phyloP scores from a whole-genome alignment of 805 yeast genomes.

The Yamadazyma akitaensis region DNA sequence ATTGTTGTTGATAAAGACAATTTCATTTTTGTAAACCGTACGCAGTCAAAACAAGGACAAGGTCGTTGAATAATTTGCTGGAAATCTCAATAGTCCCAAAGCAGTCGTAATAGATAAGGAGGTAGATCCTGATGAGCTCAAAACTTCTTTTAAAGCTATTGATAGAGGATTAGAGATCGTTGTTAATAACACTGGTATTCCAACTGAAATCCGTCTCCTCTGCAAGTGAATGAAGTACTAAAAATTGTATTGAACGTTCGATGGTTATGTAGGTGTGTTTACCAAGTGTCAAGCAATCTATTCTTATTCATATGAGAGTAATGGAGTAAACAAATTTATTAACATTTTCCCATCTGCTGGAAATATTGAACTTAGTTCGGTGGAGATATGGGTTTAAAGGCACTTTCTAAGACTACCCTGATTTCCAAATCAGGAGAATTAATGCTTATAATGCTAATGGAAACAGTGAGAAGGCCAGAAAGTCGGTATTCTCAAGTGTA shows the following conservation, averaged over 20 bases:
- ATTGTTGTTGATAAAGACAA: slow-evolving; percentile 25
- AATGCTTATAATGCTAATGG: slow-evolving; percentile 13
- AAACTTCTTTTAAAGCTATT: slow-evolving; percentile 7
- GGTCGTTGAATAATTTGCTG: slow-evolving; percentile 10
- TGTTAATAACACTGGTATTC: slow-evolving; percentile 30
- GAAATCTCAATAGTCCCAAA: slow-evolving; percentile 8
- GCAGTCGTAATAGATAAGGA: slow-evolving; percentile 7
- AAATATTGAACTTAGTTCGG: neutral
- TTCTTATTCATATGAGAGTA: slow-evolving; percentile 2
- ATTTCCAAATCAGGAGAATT: slow-evolving; percentile 24
- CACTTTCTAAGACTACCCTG: slow-evolving; percentile 33
- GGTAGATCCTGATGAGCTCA: neutral
- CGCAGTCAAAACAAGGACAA: slow-evolving; percentile 19
- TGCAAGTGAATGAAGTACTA: neutral
- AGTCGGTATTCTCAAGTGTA: slow-evolving; percentile 25
- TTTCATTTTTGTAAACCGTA: slow-evolving; percentile 40
- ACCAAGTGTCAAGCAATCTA: slow-evolving; percentile 5
- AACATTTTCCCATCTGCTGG: slow-evolving; percentile 23
- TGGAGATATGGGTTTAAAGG: slow-evolving; percentile 22
- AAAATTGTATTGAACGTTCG: neutral
- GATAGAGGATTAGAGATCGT: slow-evolving; percentile 30
- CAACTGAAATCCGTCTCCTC: neutral
- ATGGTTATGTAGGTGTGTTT: slow-evolving; percentile 1
- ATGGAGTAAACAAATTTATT: slow-evolving; percentile 1
- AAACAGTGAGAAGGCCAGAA: slow-evolving; percentile 8